A percentile compares a stretch with the other conserved stretches of the same genome.
These are phyloP conservation scores for Trichoderma pleuroti DNA, from an alignment of 2,329 filamentous ascomycete genomes.

Conservation along the genomic window DNA sequence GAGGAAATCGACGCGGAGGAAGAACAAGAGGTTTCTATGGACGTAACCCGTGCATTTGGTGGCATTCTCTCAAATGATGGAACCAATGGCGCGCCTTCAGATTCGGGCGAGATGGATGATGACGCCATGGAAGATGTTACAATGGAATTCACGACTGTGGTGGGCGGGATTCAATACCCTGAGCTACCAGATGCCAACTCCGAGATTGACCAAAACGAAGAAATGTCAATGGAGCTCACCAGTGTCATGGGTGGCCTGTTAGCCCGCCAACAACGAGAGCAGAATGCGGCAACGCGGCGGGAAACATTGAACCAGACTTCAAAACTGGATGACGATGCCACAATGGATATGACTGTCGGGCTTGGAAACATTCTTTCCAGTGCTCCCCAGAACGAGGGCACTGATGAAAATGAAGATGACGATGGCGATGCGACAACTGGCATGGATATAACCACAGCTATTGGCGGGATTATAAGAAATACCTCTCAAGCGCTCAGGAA, in stretches of 20 bases:
- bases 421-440: conserved; percentile 23
- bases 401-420: conserved; percentile 22
- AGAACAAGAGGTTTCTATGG: conserved; percentile 82
- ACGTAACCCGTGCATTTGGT: conserved; percentile 80
- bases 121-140: conserved; percentile 42
- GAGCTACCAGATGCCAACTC: conserved; percentile 34
- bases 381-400: neutral
- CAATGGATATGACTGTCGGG: conserved; percentile 56
- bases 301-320: conserved; percentile 31
- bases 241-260: conserved; percentile 59
- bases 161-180: conserved; percentile 62
- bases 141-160: conserved; percentile 81
- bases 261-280: conserved; percentile 28
- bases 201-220: conserved; percentile 52
- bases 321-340: conserved; percentile 33
- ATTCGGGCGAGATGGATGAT: conserved; percentile 30
- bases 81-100: conserved; percentile 8
- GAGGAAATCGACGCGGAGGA: conserved; percentile 42
- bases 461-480: conserved; percentile 57
- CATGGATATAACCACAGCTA: conserved; percentile 65
- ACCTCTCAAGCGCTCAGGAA: conserved; percentile 42
- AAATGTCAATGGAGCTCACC: conserved; percentile 78
- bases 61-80: conserved; percentile 60
- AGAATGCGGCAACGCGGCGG: conserved; percentile 25
- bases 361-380: conserved; percentile 51